Percentiles rank a stretch among this genome's conserved stretches.
phyloP scores from a whole-genome alignment of 306 rosid genomes.

The Quercus gilva region DNA sequence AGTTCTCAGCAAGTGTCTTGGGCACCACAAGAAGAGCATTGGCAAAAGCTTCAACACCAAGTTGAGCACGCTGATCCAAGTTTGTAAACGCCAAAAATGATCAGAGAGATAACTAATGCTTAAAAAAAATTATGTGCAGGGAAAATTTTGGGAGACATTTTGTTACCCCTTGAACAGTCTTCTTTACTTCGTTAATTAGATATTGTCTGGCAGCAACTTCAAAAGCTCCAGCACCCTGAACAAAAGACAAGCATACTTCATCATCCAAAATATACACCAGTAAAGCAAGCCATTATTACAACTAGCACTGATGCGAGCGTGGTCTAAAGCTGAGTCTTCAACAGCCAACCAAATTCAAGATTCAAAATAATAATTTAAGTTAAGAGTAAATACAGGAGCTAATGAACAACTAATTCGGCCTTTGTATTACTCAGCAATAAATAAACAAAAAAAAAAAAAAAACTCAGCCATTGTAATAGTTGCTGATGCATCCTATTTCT shows the following conservation, averaged over 20 bases:
- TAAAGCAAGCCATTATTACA: constrained; percentile 11
- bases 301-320: not conserved
- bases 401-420: not conserved
- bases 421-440: not conserved
- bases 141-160: not conserved
- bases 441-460: too few species aligned
- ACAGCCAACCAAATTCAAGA: not conserved
- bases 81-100: constrained; percentile 12
- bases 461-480: not conserved
- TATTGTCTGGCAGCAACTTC: constrained; percentile 96
- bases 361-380: not conserved
- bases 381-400: not conserved
- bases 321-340: not conserved
- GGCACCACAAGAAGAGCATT: constrained; percentile 98
- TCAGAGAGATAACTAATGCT: not conserved
- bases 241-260: constrained; percentile 12
- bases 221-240: constrained; percentile 96
- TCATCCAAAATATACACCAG: constrained; percentile 23
- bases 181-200: constrained; percentile 80
- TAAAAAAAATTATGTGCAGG: not conserved
- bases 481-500: not conserved
- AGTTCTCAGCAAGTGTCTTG: constrained; percentile 94
- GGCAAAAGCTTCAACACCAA: constrained; percentile 93
- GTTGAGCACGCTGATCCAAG: constrained; percentile 89
- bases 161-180: constrained; percentile 96